Evolutionary conservation across 225 moss, liverwort and hornwort species (phyloP).

Genomic region (Takakia lepidozioides): DNA sequence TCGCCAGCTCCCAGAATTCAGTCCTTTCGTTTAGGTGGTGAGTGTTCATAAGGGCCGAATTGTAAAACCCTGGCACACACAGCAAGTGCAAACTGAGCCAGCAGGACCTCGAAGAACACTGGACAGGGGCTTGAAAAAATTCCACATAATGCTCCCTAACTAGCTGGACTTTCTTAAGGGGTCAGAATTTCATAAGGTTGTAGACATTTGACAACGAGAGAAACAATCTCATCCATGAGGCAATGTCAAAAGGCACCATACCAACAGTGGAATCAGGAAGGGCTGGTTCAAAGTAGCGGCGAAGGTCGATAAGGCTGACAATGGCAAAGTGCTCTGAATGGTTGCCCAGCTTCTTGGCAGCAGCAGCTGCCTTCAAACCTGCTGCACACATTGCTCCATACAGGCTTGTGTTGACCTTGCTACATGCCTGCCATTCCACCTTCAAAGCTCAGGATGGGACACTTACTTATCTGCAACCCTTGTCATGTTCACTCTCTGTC

Average conservation of each 20-base stretch:
- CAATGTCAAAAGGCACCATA: too few species aligned
- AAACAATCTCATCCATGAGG: background rate
- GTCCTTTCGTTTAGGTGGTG: slow-evolving; percentile 64
- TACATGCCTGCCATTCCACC: slow-evolving; percentile 37
- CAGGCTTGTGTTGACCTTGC: slow-evolving; percentile 38
- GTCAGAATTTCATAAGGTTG: too few species aligned
- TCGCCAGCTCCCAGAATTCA: slow-evolving; percentile 86
- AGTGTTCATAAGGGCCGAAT: slow-evolving; percentile 86
- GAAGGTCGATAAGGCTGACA: slow-evolving; percentile 71
- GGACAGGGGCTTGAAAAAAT: too few species aligned
- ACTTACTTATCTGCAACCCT: too few species aligned
- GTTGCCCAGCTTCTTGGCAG: slow-evolving; percentile 51
- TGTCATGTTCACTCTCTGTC: too few species aligned
- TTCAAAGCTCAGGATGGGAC: too few species aligned
- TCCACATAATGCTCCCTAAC: too few species aligned
- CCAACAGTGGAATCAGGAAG: slow-evolving; percentile 68
- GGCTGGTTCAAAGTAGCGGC: slow-evolving; percentile 51
- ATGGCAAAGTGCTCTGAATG: slow-evolving; percentile 80
- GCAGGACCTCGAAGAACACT: too few species aligned
- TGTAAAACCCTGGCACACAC: slow-evolving; percentile 65
- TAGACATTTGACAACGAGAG: background rate
- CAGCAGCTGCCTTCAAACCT: slow-evolving; percentile 86
- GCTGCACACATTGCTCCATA: slow-evolving; percentile 87
- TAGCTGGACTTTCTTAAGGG: too few species aligned
- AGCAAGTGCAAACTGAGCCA: background rate